Base-by-base conservation (phyloP, 2,329 filamentous ascomycete genomes). In the Pezicula rhizophila region DNA sequence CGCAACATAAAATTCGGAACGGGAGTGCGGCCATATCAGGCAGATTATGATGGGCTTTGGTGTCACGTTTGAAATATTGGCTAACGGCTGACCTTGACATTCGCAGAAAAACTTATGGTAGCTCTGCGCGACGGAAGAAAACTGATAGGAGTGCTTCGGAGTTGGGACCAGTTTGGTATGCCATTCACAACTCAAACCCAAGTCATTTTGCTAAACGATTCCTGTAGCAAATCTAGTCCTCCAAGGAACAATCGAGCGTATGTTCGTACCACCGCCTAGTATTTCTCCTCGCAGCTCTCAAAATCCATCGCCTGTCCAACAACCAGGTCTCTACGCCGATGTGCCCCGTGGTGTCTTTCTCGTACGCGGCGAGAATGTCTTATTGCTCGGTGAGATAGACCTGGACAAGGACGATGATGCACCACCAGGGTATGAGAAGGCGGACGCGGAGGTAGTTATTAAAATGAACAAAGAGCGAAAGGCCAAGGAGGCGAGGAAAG, bases 101-200 rank as follows among this genome's bases (percentile, higher is more conserved):
- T 8, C 39, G 28, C 59, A 97, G 93, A 99, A 74, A 99, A 99
- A 73, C 82, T 99, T 51, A 83, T 96, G 71, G 79, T 97, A 49
- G 83, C 91, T 42, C 78, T 99, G 48, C 86, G 93, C 59, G 93
- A 99, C 66, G 93, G 95, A 53, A 82, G 92, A 61, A 97, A 97
- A 72, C 76, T 97, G 58, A 87, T 95, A 58, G 93, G 93, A 26
- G 88, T 97, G 42, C 72, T 99, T 58, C 79, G 93, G 63, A 95
- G 89, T 60, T 99, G 93, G 89, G 93, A 99, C 70, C 93, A 99
- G 69, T 97, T 96, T 64, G 92, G 91, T 96, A 83, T 62, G 76
- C 68, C 37, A 34, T 47, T 46, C 14, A 47, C 45, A 25, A 4
- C 23, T 14, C 40, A 26, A n/a, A 42, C 26, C 45, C 23, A 25